Percentiles rank a stretch among this genome's conserved stretches.
phyloP scores from a whole-genome alignment of 805 yeast species.

The Yamadazyma tumulicola region DNA sequence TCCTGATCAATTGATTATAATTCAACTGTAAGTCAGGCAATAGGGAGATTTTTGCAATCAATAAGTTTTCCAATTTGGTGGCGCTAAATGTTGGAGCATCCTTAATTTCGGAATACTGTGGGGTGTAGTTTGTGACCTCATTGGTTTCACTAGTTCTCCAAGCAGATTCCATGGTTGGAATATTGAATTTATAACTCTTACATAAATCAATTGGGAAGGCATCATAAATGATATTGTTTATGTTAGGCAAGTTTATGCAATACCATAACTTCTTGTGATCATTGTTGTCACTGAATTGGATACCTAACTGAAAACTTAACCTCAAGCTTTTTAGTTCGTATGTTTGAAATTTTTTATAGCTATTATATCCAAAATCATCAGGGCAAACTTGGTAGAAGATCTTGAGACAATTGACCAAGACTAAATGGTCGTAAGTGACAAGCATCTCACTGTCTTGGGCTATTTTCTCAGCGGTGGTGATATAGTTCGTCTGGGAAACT shows the following conservation, averaged over 20 bases:
- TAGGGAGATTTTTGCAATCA: not conserved
- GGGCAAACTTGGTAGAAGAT: slow-evolving; percentile 1
- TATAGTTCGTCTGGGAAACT: not conserved
- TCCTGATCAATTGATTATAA: not conserved
- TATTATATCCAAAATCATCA: slow-evolving; percentile 3
- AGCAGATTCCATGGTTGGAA: too few relatives aligned
- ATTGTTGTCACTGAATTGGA: slow-evolving; percentile 2
- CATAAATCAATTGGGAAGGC: slow-evolving; percentile 5
- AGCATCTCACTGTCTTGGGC: slow-evolving; percentile 1
- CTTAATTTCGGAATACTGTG: too few relatives aligned
- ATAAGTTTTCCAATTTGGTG: not conserved
- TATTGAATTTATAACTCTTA: not conserved
- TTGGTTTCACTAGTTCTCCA: too few relatives aligned
- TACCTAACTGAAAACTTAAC: slow-evolving; percentile 3
- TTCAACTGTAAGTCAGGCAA: not conserved
- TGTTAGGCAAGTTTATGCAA: slow-evolving; percentile 2
- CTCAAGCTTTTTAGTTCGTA: slow-evolving; percentile 1
- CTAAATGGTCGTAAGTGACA: not conserved
- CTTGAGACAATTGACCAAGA: not conserved
- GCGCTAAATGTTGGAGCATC: not conserved
- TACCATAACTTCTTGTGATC: slow-evolving; percentile 5
- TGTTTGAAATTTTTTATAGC: slow-evolving; percentile 1
- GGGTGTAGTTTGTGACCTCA: too few relatives aligned
- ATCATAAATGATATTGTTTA: slow-evolving; percentile 1
- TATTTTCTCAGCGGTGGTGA: not conserved